Percentiles rank a stretch among this genome's conserved stretches.
Conservation (phyloP, 2,329 filamentous ascomycete species). For the Alternaria sp. region DNA sequence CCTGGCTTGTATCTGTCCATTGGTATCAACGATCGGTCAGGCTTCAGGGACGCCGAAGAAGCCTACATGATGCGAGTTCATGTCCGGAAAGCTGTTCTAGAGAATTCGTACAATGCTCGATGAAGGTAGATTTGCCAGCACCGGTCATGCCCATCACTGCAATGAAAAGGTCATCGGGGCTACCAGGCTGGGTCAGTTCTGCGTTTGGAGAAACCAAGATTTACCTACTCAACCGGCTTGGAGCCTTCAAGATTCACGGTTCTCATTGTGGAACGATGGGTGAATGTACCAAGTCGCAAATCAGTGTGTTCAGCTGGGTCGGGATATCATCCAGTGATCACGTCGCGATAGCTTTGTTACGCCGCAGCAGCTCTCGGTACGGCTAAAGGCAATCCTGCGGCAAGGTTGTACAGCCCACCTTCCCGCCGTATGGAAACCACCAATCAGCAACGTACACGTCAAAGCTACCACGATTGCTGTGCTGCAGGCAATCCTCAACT, state of each 20-base stretch:
- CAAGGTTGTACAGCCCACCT: background rate
- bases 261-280: background rate
- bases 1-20: background rate
- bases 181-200: background rate
- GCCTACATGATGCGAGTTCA: background rate
- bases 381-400: background rate
- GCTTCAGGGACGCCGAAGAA: background rate
- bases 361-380: background rate
- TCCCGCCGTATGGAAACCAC: background rate
- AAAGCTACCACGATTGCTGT: constrained; percentile 24
- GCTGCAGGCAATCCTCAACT: constrained; percentile 20
- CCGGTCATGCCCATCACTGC: constrained; percentile 52
- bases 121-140: constrained; percentile 49
- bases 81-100: background rate
- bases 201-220: too few relatives aligned
- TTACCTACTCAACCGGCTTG: background rate
- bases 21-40: background rate
- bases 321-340: too few relatives aligned
- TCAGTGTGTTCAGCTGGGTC: background rate
- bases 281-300: background rate
- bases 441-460: constrained; percentile 43
- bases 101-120: constrained; percentile 22
- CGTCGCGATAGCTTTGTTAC: background rate
- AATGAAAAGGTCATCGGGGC: constrained; percentile 26
- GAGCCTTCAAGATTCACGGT: background rate